phyloP scores from a whole-genome alignment of 2,329 filamentous ascomycete genomes.

The Neoascochyta sp. region DNA sequence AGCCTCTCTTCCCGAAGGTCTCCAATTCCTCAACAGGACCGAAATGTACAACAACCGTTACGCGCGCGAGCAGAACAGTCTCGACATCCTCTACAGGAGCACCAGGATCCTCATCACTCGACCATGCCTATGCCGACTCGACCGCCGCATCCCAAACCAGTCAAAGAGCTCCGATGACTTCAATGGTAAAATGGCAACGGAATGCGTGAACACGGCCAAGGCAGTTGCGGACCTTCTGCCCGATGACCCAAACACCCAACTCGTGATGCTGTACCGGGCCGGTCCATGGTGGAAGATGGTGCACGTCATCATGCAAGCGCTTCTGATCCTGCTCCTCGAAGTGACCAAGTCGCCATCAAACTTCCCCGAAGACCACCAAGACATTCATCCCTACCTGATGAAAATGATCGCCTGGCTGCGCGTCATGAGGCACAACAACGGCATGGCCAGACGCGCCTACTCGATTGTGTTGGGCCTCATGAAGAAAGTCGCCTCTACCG shows the following conservation, averaged over 20 bases:
- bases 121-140: constrained; percentile 39
- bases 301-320: constrained; percentile 36
- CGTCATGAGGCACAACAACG: constrained; percentile 26
- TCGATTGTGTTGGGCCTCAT: constrained; percentile 14
- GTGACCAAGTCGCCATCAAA: constrained; percentile 23
- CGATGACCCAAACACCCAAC: constrained; percentile 8
- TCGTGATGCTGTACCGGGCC: constrained; percentile 12
- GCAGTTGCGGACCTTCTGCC: constrained; percentile 34
- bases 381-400: constrained; percentile 24
- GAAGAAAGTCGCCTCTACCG: constrained; percentile 8
- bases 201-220: constrained; percentile 36
- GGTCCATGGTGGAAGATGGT: constrained; percentile 41
- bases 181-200: constrained; percentile 28
- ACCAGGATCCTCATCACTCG: constrained; percentile 37
- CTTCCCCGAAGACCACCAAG: constrained; percentile 16
- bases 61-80: constrained; percentile 14
- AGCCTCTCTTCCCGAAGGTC: constrained; percentile 20
- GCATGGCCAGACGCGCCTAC: constrained; percentile 32
- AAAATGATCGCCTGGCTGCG: constrained; percentile 36
- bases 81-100: constrained; percentile 19
- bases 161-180: constrained; percentile 27
- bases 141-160: constrained; percentile 30
- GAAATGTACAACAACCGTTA: neutral
- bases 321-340: constrained; percentile 38
- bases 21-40: constrained; percentile 11